These are phyloP conservation scores for Yamadazyma kitorensis DNA, from an alignment of 805 yeast genomes.

Conservation along the genomic window DNA sequence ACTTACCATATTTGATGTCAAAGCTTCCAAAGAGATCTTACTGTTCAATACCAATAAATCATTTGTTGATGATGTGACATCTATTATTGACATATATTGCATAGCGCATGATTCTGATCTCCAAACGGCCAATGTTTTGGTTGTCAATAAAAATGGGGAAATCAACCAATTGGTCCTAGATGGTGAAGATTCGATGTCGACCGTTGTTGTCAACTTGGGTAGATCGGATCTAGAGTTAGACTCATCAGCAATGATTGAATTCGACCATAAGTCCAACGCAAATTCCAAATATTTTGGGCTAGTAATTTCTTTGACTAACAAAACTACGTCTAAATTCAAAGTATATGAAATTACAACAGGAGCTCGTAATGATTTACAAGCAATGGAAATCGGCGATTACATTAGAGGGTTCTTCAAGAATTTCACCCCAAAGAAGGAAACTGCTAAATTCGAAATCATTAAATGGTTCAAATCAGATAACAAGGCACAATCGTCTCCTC, in stretches of 20 bases:
- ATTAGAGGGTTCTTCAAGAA: conserved; percentile 14
- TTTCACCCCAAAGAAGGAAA: conserved; percentile 2
- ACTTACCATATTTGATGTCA: conserved; percentile 6
- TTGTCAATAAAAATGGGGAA: conserved; percentile 12
- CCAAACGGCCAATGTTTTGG: conserved; percentile 5
- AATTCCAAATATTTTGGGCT: conserved; percentile 16
- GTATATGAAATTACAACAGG: conserved; percentile 15
- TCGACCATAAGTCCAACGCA: conserved; percentile 9
- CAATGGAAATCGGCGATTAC: conserved; percentile 18
- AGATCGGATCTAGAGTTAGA: background rate
- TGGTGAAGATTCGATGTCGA: conserved; percentile 10
- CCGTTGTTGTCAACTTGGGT: conserved; percentile 1
- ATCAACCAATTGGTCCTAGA: conserved; percentile 10
- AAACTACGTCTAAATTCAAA: conserved; percentile 10
- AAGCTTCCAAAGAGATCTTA: background rate
- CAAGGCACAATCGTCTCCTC: conserved; percentile 3
- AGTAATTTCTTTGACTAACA: conserved; percentile 8
- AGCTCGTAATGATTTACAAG: conserved; percentile 6
- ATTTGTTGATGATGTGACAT: conserved; percentile 4
- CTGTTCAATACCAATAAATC: background rate
- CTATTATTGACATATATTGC: conserved; percentile 9
- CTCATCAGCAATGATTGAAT: conserved; percentile 15
- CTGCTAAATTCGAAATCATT: conserved; percentile 11
- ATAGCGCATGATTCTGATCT: conserved; percentile 2
- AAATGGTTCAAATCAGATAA: conserved; percentile 15